Evolutionary conservation across 2,329 filamentous ascomycete genomes (phyloP), one percentile per base, ranked within the genome.

Genomic region (Fusarium protoensiforme): DNA sequence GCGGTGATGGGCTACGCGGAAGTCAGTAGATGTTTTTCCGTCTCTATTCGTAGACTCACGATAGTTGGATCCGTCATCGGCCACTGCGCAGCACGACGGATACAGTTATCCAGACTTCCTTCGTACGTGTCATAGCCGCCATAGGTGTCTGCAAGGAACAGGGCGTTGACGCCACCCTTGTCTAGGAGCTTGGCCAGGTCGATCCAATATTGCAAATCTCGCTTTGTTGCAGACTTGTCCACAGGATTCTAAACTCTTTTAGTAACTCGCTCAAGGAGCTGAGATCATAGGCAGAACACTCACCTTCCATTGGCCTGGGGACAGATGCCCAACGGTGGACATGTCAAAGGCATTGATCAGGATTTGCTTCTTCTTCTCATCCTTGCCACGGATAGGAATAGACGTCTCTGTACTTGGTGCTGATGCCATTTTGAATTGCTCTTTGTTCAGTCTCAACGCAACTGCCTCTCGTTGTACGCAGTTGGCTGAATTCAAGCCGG

Each of bases 291-390:
- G 2, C 7, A 4, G 13, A 29, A 1, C 18, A 36, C 54, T 24
- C 58, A 88, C 88, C 83, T 91, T 92, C 91, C 91, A 92, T 81
- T 92, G 90, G 1, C 91, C 91, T 1, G 90, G 90, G 0, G 88
- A 90, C 36, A 92, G 78, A 77, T 92, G 91, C 3, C 90, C 90
- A 7, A 92, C 85, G 0, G 90, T 91, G 3, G 85, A 89, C 89
- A 92, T 92, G 67, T 92, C 90, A 72, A 92, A 92, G 4, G 90
- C 90, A 81, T 92, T 92, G 54, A 92, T 82, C 7, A 92, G 77
- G 16, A 92, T 91, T 24, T 75, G 69, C 56, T 73, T 76, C 67
- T 73, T 77, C 6, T 18, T 16, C 24, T 58, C 39, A 35, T 57
- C 61, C 4, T 61, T 61, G 24, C 31, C 13, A 31, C 8, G 20